Evolutionary conservation across 441 rosid species (phyloP), one percentile per base, ranked within the genome.

Genomic region (Capsella rubella): DNA sequence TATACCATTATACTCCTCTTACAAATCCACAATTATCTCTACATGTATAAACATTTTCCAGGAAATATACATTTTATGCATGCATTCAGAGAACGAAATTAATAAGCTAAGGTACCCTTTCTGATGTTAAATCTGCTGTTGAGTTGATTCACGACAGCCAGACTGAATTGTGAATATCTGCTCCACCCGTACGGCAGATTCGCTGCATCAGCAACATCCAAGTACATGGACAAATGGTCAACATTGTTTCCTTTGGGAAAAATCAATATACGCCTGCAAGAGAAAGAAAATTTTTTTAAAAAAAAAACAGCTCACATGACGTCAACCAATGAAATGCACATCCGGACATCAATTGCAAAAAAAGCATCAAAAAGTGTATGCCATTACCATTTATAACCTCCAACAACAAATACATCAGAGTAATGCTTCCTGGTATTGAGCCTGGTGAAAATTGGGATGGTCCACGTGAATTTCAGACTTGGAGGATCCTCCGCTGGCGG

Each of bases 171-270:
- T 27, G 97, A 93, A 71, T 81, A 92, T 86, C 98, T 86, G 80
- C 93, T 91, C 99, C 99, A 95, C 43, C 98, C 98, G 70, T 90
- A 89, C 0, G 98, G 89, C 84, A 95, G 75, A 45, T 84, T 71
- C 0, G 83, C 14, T 3, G 98, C 87, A 73, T 92, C 99, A 0
- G 97, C 96, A 78, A 92, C 99, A 79, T 90, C 97, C 79, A 95
- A 80, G 76, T 95, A 95, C 97, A 95, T 88, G 31, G 97, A 89
- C 86, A 95, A 79, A 82, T 89, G 90, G 78, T 92, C 99, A 67
- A 88, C 98, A 78, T 92, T 95, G 88, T 95, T 95, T 80, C 99
- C 99, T 74, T 89, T 90, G 3, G 99, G 97, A 60, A 95, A 95
- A 55, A 86, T 86, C 73, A 95, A 84, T 74, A 91, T 64, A 69